Evolutionary conservation across 139 green algal species (phyloP), one percentile per base, ranked within the genome.

Genomic region (Penium margaritaceum): DNA sequence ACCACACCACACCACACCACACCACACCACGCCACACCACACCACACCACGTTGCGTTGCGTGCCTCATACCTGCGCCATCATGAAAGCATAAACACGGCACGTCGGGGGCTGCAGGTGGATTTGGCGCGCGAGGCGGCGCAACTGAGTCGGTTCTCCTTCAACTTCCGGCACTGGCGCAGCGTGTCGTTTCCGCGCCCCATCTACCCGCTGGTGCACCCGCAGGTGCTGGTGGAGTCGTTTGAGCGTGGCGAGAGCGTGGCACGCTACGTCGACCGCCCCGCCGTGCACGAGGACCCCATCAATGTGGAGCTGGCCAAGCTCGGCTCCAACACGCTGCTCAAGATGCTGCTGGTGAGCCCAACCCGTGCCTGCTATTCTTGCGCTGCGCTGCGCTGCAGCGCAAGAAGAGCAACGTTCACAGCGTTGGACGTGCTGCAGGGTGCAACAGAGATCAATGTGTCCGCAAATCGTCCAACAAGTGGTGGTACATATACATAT

Each of bases 131-230:
- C 6, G 94, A 99, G 84, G 94, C 89, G 15, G 76, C 72, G 63
- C 89, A 96, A 72, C 85, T 99, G 47, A 83, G 85, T 53, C 87
- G 87, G 37, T 99, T 99, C 87, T 92, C 91, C 84, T 88, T 91
- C 75, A 97, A 97, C 85, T 99, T 99, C 82, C 83, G 87, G 29
- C 73, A 88, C 15, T 91, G 84, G 86, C 36, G 55, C 5, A 51
- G 46, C 58, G 75, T 87, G 21, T 83, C 63, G 47, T 97, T 98
- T 82, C 94, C 94, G 2, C 81, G 88, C 36, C 94, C 94, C 19
- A 75, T 98, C 19, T 96, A 96, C 78, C 92, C 94, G 0, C 87
- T 97, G 53, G 94, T 96, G 32, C 80, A 88, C 0, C 66, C 70
- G 4, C 85, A 75, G 62, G 92, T 97, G 69, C 75, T 97, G 61